Evolutionary conservation across 768 basidiomycete genomes (phyloP), one percentile per base, ranked within the genome.

Genomic region (Amanita fuliginea): DNA sequence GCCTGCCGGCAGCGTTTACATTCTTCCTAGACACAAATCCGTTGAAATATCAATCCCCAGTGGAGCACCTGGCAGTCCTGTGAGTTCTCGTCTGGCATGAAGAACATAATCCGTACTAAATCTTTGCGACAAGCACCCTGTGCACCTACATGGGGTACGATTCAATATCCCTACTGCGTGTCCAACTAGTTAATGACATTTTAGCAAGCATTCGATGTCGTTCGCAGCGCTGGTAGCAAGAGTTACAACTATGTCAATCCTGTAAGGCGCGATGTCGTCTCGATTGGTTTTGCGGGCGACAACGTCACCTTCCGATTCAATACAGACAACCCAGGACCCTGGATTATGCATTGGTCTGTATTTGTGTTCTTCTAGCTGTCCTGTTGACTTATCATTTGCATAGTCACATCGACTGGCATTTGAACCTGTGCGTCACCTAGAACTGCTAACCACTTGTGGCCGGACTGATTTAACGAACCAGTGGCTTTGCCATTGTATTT

Each of bases 391-490:
- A 28, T 32, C 28, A 26, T 5, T 42, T 22, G 42, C 10, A n/a
- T 35, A 73, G 73, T 51, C 75, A 77, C 54, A 77, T 77, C 48
- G 74, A 77, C 47, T 77, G 72, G 66, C 77, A 78, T 61, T 57
- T 76, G 7, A 60, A 70, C 11, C 56, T 59, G 68, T 71, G 55
- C 51, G 69, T 55, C 28, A 22, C 26, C 35, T 36, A 11, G 11
- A 39, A 4, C n/a, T 43, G 37, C 33, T 40, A 41, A 37, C 51
- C 6, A n/a, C 18, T 21, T 18, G 30, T 11, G 26, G 10, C 4
- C 16, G 18, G 10, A 13, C 46, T 47, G 3, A 47, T 19, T 14
- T 37, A 8, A 24, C 22, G 11, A 14, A 14, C 6, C 9, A 47
- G 46, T 36, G 72, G 72, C n/a, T 60, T 72, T 11, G 70, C 70